Evolutionary conservation across 2,329 filamentous ascomycete species (phyloP), one percentile per base, ranked within the genome.

Genomic region (Trichophaea hybrida): DNA sequence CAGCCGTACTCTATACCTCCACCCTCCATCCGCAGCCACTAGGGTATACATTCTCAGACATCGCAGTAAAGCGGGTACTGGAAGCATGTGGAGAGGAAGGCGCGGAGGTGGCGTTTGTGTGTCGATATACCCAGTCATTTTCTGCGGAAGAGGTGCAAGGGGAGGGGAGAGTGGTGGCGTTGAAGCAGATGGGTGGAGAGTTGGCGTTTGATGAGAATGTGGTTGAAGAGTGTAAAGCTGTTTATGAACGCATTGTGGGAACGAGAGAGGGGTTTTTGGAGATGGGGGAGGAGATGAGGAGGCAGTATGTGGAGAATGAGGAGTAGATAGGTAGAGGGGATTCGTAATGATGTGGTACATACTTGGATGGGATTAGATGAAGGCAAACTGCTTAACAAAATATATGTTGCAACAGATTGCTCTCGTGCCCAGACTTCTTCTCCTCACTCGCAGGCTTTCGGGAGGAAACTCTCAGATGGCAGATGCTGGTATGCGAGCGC

Each of bases 191-290:
- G 44, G 57, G 38, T 6, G 7, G 10, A 6, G 64, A 60, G 10
- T 35, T 63, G 12, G 57, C 50, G 13, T 64, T 65, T 44, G 58
- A 64, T 35, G 62, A 61, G 33, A 55, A 13, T 1, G 59, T 43
- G 15, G 55, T 64, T 3, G 62, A 61, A 5, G 58, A 62, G 55
- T 59, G 55, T 34, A 55, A 38, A 50, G 51, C 3, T 6, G 55
- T 56, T 15, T 64, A 59, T 58, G 55, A 60, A 40, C 37, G 35
- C n/a, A 40, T 62, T 38, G 33, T 65, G 43, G 64, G 62, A 13
- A 57, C 50, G 34, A 44, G 10, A 12, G 62, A 61, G 38, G 62
- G 59, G 24, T 66, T 66, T 49, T 61, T 64, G 57, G 60, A 49
- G 32, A 55, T 55, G 53, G 44, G n/a, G n/a, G 53, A 55, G 35